phyloP scores from a whole-genome alignment of 164 flowering plant genomes.

The Kingdonia uniflora region DNA sequence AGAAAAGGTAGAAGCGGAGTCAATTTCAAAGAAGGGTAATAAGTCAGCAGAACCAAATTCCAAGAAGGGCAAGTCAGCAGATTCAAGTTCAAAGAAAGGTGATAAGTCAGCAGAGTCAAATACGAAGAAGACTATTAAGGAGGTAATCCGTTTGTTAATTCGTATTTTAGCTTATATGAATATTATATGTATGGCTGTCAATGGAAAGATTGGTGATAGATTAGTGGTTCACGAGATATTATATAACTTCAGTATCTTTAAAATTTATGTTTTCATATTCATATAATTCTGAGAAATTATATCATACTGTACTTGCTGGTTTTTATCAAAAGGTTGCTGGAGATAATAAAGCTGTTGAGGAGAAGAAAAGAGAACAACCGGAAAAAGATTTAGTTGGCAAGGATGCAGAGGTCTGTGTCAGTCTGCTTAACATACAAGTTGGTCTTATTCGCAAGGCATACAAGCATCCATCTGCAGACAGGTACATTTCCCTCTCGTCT shows the following conservation, averaged over 20 bases:
- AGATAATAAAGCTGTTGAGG: slow-evolving; percentile 31
- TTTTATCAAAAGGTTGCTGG: slow-evolving; percentile 30
- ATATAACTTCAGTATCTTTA: background rate
- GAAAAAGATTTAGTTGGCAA: slow-evolving; percentile 47
- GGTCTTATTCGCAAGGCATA: slow-evolving; percentile 88
- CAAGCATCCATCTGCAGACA: slow-evolving; percentile 99
- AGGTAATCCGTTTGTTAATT: slow-evolving; percentile 29
- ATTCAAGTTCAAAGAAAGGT: slow-evolving; percentile 28
- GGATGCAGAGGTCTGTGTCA: slow-evolving; percentile 59
- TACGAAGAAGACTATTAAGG: slow-evolving; percentile 27
- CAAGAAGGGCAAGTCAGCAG: slow-evolving; percentile 20
- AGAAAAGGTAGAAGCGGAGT: slow-evolving; percentile 27
- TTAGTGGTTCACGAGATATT: no score
- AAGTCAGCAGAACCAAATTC: slow-evolving; percentile 13
- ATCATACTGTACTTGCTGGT: slow-evolving; percentile 11
- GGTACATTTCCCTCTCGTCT: slow-evolving; percentile 32
- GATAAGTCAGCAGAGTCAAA: slow-evolving; percentile 21
- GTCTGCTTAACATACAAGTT: slow-evolving; percentile 78
- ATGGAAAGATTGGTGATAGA: background rate
- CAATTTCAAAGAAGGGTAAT: slow-evolving; percentile 27
- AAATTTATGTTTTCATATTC: background rate
- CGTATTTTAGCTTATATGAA: background rate
- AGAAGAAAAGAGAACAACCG: slow-evolving; percentile 41
- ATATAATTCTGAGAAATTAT: slow-evolving; percentile 1
- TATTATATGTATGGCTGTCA: no score